Base-by-base conservation (phyloP, 2,329 filamentous ascomycete genomes). In the Dactylellina leptospora region DNA sequence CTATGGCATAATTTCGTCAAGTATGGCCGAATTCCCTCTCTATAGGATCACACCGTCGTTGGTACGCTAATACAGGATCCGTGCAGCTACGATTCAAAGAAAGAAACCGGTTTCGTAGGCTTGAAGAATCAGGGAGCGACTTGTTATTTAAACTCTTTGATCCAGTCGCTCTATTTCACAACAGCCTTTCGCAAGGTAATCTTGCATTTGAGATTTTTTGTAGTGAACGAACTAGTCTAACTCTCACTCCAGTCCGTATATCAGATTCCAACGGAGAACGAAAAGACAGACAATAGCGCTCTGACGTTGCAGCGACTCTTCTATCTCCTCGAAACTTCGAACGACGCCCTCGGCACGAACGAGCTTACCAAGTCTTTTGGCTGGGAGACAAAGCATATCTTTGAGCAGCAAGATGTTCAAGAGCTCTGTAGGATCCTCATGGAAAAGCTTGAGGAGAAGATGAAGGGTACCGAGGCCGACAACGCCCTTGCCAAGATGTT, bases 391-490 rank as follows among this genome's bases (percentile, higher is more conserved):
- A 87, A 92, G 75, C 93, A 99, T 78, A 96, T 97, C 58, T 99
- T 99, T 77, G 93, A 97, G 81, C 95, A 99, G 79, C 95, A 99
- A 80, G 95, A 99, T 80, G 95, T 99, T 6, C 95, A 99, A 79
- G 95, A 99, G 79, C 83, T 99, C 30, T 97, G 93, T 30, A 87
- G 96, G 64, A 96, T 97, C 79, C 84, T 99, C 74, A 99, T 99
- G 90, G 95, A 99, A 81, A 89, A 91, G 70, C 89, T 99, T 81
- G 96, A 99, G 79, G 90, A 95, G 78, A 93, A 91, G 79, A 99
- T 99, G 96, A 99, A 99, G 81, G 93, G 92, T 47, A 97, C 95
- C 1, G 87, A 90, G 54, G 91, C 92, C 10, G 91, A 97, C 78
- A 96, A 93, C 76, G 90, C 92, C 1, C 84, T 99, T 6, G 88